Evolutionary conservation across 2,329 filamentous ascomycete genomes (phyloP).

Genomic region (Coccinonectria pachysandricola): DNA sequence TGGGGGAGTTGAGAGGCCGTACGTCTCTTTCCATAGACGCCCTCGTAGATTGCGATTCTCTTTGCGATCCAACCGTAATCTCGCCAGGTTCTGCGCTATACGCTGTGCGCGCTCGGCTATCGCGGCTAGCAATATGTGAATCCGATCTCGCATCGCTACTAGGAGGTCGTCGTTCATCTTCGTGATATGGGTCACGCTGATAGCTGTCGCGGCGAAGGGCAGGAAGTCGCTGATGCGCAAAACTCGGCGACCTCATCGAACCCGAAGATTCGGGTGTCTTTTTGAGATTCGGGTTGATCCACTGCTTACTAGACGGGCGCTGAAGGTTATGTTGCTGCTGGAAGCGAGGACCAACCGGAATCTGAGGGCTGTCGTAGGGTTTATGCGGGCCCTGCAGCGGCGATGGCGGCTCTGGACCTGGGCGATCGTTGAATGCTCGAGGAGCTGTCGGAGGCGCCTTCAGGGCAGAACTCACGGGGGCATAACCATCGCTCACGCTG

Average conservation of each 20-base stretch:
- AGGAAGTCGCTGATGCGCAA: conserved; percentile 32
- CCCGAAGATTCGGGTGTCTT: conserved; percentile 44
- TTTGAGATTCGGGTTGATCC: conserved; percentile 46
- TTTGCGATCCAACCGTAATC: conserved; percentile 30
- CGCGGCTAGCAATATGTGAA: conserved; percentile 20
- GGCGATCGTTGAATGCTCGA: conserved; percentile 41
- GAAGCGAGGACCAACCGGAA: conserved; percentile 44
- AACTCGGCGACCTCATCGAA: conserved; percentile 38
- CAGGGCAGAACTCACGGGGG: conserved; percentile 22
- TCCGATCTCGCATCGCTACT: conserved; percentile 45
- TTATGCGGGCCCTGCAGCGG: conserved; percentile 35
- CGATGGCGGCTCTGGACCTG: conserved; percentile 28
- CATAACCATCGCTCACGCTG: conserved; percentile 21
- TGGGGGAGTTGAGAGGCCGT: conserved; percentile 6
- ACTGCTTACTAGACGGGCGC: conserved; percentile 47
- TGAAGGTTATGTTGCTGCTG: conserved; percentile 34
- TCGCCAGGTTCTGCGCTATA: conserved; percentile 39
- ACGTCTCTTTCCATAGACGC: conserved; percentile 16
- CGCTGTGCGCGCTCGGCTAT: conserved; percentile 28
- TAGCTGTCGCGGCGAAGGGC: conserved; percentile 27
- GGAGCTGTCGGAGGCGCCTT: conserved; percentile 45
- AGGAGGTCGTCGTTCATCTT: conserved; percentile 34
- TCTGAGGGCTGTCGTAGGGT: conserved; percentile 34
- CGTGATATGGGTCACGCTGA: conserved; percentile 28
- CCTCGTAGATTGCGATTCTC: conserved; percentile 26